Base-by-base conservation (phyloP, 441 rosid genomes). In the Biscutella auriculata region DNA sequence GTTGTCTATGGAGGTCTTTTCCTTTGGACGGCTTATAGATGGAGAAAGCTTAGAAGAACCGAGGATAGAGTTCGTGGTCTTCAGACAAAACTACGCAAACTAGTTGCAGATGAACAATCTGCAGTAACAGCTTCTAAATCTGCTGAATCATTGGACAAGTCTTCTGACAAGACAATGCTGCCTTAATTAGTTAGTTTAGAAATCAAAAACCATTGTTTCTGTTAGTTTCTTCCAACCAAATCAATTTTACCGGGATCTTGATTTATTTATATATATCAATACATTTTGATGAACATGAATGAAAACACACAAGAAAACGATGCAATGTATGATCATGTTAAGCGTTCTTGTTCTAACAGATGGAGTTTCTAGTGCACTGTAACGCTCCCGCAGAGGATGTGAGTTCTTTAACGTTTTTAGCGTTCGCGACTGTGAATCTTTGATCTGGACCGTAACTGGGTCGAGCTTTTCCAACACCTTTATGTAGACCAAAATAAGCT, bases 11-110 rank as follows among this genome's bases (percentile, higher is more conserved):
- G 98, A 3, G 88, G 90, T 52, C 80, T 88, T 15, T 78, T 63
- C 53, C 83, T 86, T 40, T 92, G 94, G 94, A 60, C 72, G 5
- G 47, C 80, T 13, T 87, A 88, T 67, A 72, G 98, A 53, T 86
- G 88, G 92, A 83, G 90, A 65, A 89, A 79, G 70, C 95, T 92
- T 32, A 78, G 97, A 6, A 84, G 76, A 70, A 86, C 95, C 0
- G 98, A 92, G 76, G 94, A 84, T 69, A 77, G 97, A 62, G 89
- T 92, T 21, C 80, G 94, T 48, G 85, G 32, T 40, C 94, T 88
- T 65, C 97, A 86, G 50, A 67, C 68, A 12, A 82, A 82, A 61
- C 81, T 84, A 12, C 66, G 80, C 4, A 74, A 88, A 45, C 71
- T 84, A 3, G 83, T 76, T 11, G 72, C 82, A 43, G 54, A 76